Base-by-base conservation (phyloP, 2,329 filamentous ascomycete genomes). In the Pseudocercospora ulei region DNA sequence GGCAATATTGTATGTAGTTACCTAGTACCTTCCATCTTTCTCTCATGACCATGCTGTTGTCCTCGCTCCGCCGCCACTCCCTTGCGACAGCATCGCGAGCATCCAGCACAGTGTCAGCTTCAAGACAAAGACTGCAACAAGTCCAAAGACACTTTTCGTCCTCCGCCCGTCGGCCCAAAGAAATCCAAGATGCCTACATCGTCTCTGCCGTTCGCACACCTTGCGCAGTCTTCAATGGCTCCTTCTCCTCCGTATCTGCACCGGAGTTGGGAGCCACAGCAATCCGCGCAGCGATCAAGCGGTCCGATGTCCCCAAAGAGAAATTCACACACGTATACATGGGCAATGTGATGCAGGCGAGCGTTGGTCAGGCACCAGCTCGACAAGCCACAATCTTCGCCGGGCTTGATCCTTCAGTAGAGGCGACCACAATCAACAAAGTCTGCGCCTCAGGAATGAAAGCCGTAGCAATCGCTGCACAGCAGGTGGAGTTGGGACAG, bases 381-480 rank as follows among this genome's bases (percentile, higher is more conserved):
- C 78, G 90, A 33, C 90, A 98, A 66, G 90, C 90, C 7, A 69
- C 76, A 49, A 81, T 96, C 44, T 88, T 92, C 57, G 85, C 90
- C 3, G 87, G 87, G 1, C 75, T 96, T 3, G 73, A 85, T 6
- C 68, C 77, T n/a, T 76, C 72, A 4, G 73, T 92, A 40, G 90
- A 98, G 65, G 82, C 87, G 22, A 79, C 81, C 35, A 96, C 90
- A 9, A 80, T 98, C 64, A 98, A 98, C 72, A 98, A 98, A 66
- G 90, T 98, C 44, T 98, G 90, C 68, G 82, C 90, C 3, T 95
- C 87, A 0, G 90, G 90, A 3, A 70, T 98, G 50, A 98, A 98
- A 64, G 82, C 90, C 1, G 86, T 96, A 3, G 78, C 75, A 13
- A 73, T 96, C 28, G 90, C 88, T 1, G 88, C 88, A 1, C 85